Evolutionary conservation across 305 asterid species (phyloP).

Genomic region (Plantago coronopus): DNA sequence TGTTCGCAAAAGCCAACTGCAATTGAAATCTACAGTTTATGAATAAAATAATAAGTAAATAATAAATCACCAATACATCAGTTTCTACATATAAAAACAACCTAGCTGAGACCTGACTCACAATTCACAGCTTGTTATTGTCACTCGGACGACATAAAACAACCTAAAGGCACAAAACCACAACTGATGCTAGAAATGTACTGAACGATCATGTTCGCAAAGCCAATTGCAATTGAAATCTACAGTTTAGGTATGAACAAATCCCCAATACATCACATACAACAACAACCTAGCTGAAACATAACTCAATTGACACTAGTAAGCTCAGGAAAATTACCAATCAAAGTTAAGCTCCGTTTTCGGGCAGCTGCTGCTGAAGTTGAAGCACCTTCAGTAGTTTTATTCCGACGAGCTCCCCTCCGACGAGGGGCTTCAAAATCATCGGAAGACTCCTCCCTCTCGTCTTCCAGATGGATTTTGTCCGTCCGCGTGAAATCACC

Average conservation of each 20-base stretch:
- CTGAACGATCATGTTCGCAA: background rate
- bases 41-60: no score
- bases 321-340: conserved; percentile 41
- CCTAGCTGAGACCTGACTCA: conserved; percentile 7
- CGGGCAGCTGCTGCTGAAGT: conserved; percentile 53
- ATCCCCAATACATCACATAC: background rate
- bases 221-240: no score
- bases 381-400: conserved; percentile 54
- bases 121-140: no score
- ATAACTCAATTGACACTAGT: conserved; percentile 5
- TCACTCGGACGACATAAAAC: no score
- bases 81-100: conserved; percentile 8
- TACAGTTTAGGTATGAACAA: no score
- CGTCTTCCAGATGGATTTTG: conserved; percentile 51
- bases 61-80: background rate
- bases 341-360: conserved; percentile 38
- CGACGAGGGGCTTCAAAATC: conserved; percentile 67
- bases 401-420: conserved; percentile 48
- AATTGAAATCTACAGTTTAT: no score
- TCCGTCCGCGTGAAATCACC: conserved; percentile 48
- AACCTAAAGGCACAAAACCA: background rate
- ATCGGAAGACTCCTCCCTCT: conserved; percentile 73
- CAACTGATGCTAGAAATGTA: conserved; percentile 12
- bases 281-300: conserved; percentile 15
- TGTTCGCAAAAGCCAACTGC: no score